Base-by-base conservation (phyloP, 352 stramenopile species). In the Pseudoperonospora humuli region DNA sequence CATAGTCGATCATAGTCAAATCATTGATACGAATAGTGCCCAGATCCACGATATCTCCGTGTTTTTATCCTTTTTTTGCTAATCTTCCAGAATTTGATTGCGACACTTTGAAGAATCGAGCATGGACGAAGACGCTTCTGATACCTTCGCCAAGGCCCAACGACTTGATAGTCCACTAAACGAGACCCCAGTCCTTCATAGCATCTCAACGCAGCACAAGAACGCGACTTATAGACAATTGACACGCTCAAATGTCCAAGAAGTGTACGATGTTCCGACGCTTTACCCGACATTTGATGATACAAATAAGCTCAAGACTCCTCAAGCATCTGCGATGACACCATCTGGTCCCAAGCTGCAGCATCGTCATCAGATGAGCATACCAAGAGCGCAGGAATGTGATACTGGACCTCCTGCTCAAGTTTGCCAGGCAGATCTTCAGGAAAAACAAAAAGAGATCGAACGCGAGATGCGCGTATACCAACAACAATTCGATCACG, bases 401-500 rank as follows among this genome's bases (percentile, higher is more conserved):
- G 29, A 21, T 20, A 27, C 10, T 13, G 7, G 15, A n/a, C 18
- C 9, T 28, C 21, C 27, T 37, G 27, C 21, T 19, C 32, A 28
- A 46, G 1, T 40, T 34, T 15, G 27, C 20, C 29, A 55, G 6
- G 15, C 56, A 19, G 51, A 60, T n/a, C 38, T 61, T 18, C 26
- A 57, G 20, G 61, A 27, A 20, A 60, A 66, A 31, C 61, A 50
- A 21, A 55, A 51, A 6, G 33, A 64, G 19, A 58, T 85, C 17
- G 50, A 78, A 21, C 48, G 41, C 2, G 57, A 86, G 25, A 44
- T 85, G 32, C 47, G 45, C 3, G 49, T 39, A 5, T 86, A 76
- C 31, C 43, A 72, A 39, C 41, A 67, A 18, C 67, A 68, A 13
- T 61, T 83, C 21, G 45, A 82, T 40, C 70, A 84, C 45, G 41